Evolutionary conservation across 345 rosid species (phyloP).

Genomic region (Bruguiera gymnorhiza): DNA sequence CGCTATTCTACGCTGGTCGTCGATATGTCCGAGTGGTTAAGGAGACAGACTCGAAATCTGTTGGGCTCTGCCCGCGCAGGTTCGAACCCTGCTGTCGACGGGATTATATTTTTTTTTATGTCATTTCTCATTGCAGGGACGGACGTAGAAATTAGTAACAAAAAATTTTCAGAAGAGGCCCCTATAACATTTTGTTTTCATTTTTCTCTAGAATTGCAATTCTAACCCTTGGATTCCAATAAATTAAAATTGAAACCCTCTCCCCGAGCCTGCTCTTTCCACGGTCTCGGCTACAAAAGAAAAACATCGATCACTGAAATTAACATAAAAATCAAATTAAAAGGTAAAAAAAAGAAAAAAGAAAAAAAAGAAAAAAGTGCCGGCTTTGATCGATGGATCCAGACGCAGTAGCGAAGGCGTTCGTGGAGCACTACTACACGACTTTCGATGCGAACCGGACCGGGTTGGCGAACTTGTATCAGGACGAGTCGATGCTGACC

Average conservation of each 20-base stretch:
- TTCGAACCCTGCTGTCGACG: slow-evolving; percentile 98
- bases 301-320: no score
- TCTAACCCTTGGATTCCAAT: no score
- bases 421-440: slow-evolving; percentile 85
- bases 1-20: fast-evolving
- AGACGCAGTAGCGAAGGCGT: slow-evolving; percentile 77
- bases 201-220: no score
- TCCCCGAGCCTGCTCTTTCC: background rate
- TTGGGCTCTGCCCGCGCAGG: slow-evolving; percentile 99
- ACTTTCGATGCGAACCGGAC: slow-evolving; percentile 76
- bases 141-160: background rate
- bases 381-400: slow-evolving; percentile 58
- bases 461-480: slow-evolving; percentile 64
- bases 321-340: background rate
- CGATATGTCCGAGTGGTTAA: slow-evolving; percentile 97
- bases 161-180: background rate
- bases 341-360: slow-evolving; percentile 7
- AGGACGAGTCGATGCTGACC: slow-evolving; percentile 84
- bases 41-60: slow-evolving; percentile 99
- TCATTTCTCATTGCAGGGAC: no score
- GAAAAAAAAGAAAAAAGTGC: no score
- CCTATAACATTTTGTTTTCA: no score
- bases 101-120: fast-evolving
- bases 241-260: no score
- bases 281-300: background rate